Conservation (phyloP, 305 asterid genomes). For the Salvia sclarea region DNA sequence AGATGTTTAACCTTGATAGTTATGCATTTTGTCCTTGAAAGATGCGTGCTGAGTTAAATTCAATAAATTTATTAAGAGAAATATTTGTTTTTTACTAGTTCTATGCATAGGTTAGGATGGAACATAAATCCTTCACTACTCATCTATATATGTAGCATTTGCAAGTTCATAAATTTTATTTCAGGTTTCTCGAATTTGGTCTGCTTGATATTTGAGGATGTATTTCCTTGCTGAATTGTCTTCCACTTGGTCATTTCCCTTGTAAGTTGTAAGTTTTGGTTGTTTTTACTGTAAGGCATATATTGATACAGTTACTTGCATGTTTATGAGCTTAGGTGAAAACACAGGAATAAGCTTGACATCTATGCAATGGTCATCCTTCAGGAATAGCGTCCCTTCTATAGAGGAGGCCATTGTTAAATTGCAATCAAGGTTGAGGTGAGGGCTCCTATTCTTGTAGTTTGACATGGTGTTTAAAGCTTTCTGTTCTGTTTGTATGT, state of each 20-base stretch:
- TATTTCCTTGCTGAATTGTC: background rate
- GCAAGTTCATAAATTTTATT: background rate
- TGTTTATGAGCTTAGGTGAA: conserved; percentile 25
- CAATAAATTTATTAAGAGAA: background rate
- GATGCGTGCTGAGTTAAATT: background rate
- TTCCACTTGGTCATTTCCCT: background rate
- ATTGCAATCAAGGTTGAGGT: conserved; percentile 55
- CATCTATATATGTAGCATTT: background rate
- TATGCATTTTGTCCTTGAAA: background rate
- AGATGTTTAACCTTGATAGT: background rate
- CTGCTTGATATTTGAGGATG: conserved; percentile 15
- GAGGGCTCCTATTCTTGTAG: conserved; percentile 18
- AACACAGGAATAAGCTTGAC: conserved; percentile 58
- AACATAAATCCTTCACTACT: background rate
- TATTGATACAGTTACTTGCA: conserved; percentile 18
- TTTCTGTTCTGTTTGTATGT: background rate
- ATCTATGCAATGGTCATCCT: conserved; percentile 57
- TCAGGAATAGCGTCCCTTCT: conserved; percentile 51
- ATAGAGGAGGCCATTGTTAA: conserved; percentile 58
- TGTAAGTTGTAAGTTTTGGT: background rate
- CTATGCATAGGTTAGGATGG: background rate
- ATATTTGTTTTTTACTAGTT: background rate
- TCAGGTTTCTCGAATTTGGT: conserved; percentile 10
- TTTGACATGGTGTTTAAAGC: background rate
- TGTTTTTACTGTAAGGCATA: background rate